phyloP scores from a whole-genome alignment of 2,329 filamentous ascomycete genomes.

The Colletotrichum eleusines region DNA sequence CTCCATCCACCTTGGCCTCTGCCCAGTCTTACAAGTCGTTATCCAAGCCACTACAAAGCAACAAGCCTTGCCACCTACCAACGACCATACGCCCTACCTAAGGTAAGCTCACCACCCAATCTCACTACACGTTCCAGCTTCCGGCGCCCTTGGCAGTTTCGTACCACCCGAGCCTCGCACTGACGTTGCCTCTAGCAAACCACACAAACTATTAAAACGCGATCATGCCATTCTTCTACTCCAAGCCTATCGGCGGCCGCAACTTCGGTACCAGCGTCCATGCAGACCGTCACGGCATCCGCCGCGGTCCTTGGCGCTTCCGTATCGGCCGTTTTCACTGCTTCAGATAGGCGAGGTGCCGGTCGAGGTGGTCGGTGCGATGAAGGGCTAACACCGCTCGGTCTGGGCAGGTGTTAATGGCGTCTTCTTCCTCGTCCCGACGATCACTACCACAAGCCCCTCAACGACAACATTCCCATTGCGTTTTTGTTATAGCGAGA shows the following conservation, averaged over 20 bases:
- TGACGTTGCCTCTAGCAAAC: slow-evolving; percentile 10
- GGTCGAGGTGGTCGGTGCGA: slow-evolving; percentile 15
- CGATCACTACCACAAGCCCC: neutral
- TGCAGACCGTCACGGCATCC: slow-evolving; percentile 60
- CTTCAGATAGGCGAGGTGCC: slow-evolving; percentile 52
- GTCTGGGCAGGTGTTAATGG: neutral
- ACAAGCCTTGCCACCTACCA: slow-evolving; percentile 11
- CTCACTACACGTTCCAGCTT: too few species aligned
- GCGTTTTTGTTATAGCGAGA: neutral
- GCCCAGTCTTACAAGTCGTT: slow-evolving; percentile 1
- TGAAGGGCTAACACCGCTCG: neutral
- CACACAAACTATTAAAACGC: neutral
- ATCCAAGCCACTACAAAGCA: slow-evolving; percentile 4
- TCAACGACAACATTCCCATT: neutral
- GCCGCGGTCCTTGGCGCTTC: slow-evolving; percentile 64
- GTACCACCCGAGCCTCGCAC: neutral
- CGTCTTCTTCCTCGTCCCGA: neutral
- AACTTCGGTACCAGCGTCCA: slow-evolving; percentile 64
- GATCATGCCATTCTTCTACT: slow-evolving; percentile 61
- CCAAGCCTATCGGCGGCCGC: slow-evolving; percentile 59
- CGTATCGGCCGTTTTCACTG: slow-evolving; percentile 64
- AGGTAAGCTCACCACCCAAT: neutral
- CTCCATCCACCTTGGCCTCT: slow-evolving; percentile 12
- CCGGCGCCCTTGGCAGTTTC: neutral
- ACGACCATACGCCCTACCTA: neutral